Conservation (phyloP, 2,329 filamentous ascomycete species). For the Fusarium xyrophilum region DNA sequence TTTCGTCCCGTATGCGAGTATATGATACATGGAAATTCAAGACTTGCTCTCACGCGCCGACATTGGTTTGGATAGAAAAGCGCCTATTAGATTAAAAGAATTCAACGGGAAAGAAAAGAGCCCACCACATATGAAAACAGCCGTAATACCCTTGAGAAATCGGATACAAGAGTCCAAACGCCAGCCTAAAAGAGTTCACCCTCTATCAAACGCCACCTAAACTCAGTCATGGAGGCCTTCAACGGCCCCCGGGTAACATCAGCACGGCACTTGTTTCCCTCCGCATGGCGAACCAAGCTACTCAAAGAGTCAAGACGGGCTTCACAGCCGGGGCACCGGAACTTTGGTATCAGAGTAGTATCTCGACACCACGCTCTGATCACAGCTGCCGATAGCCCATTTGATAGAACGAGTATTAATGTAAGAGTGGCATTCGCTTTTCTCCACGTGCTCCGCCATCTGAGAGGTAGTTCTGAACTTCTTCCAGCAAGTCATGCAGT, state of each 20-base stretch:
- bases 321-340: not conserved
- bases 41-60: too few species aligned
- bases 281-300: not conserved
- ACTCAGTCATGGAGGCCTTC: not conserved
- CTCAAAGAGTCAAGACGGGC: not conserved
- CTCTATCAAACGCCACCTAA: not conserved
- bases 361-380: not conserved
- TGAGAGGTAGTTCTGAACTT: not conserved
- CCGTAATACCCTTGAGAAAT: too few species aligned
- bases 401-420: not conserved
- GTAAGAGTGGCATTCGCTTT: not conserved
- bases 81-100: too few species aligned
- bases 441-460: not conserved
- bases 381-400: not conserved
- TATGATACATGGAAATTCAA: too few species aligned
- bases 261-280: not conserved
- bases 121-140: too few species aligned
- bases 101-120: too few species aligned
- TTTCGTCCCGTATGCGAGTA: not conserved
- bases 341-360: not conserved
- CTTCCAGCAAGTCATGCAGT: not conserved
- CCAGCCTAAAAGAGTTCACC: not conserved
- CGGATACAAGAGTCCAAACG: too few species aligned
- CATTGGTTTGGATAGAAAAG: too few species aligned
- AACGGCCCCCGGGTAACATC: fast-evolving